Percentiles rank a stretch among this genome's conserved stretches.
These are phyloP conservation scores for Mucor saturninus DNA, from an alignment of 371 early-diverging fungal genomes.

Conservation along the genomic window DNA sequence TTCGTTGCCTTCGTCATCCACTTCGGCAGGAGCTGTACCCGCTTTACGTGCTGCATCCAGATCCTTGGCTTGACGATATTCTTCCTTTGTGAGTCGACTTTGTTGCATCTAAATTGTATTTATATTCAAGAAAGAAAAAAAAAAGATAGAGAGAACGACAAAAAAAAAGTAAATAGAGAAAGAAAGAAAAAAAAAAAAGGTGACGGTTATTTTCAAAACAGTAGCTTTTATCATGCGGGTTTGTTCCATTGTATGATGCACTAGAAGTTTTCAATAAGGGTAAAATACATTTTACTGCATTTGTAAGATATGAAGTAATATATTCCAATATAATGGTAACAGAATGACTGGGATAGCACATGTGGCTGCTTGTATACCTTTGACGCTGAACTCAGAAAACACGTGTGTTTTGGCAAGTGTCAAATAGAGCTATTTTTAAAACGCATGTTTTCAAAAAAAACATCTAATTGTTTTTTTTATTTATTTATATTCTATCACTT, in stretches of 20 bases:
- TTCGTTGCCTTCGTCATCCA: constrained; percentile 90
- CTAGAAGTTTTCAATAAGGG: too few relatives aligned
- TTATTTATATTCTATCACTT: constrained; percentile 38
- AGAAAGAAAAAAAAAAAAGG: not conserved
- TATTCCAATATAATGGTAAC: too few relatives aligned
- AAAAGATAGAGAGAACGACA: not conserved
- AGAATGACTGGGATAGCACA: too few relatives aligned
- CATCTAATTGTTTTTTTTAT: constrained; percentile 14
- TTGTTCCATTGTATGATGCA: too few relatives aligned
- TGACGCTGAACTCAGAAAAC: too few relatives aligned
- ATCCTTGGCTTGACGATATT: constrained; percentile 85
- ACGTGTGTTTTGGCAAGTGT: too few relatives aligned
- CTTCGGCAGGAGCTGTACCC: constrained; percentile 89
- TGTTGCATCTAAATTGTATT: constrained; percentile 22
- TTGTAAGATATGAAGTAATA: too few relatives aligned
- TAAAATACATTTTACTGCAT: too few relatives aligned
- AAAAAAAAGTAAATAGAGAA: not conserved
- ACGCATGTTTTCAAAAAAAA: not conserved
- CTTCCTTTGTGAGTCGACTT: constrained; percentile 78
- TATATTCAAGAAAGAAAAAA: not conserved
- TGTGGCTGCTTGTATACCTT: too few relatives aligned
- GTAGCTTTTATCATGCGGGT: too few relatives aligned
- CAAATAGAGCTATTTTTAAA: too few relatives aligned
- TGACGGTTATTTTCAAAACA: not conserved
- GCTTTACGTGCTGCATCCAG: constrained; percentile 90